These are phyloP conservation scores for Cryptococcus sp. DNA, from an alignment of 1,284 basidiomycete genomes.

Conservation along the genomic window DNA sequence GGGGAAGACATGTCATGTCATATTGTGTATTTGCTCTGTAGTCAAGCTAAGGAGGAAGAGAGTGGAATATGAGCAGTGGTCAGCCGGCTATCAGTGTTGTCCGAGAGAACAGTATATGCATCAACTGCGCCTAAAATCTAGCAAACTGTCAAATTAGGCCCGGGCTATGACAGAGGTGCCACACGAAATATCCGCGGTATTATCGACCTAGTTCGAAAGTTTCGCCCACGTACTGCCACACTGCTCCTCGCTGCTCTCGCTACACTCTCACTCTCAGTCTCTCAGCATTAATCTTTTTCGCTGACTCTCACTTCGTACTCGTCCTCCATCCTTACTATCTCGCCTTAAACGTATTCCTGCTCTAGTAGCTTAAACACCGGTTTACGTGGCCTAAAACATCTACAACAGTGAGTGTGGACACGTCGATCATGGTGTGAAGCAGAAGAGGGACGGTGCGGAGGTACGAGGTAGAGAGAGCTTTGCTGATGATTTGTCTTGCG, in stretches of 20 bases:
- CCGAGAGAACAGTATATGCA: not conserved
- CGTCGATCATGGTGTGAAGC: too few species aligned
- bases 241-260: not conserved
- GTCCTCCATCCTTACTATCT: too few species aligned
- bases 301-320: not conserved
- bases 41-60: not conserved
- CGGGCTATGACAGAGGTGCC: not conserved
- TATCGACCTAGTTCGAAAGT: too few species aligned
- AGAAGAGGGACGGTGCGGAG: too few species aligned
- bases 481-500: too few species aligned
- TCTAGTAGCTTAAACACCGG: constrained; percentile 51
- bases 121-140: not conserved
- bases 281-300: not conserved
- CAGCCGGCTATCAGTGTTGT: not conserved
- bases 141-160: not conserved
- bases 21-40: too few species aligned
- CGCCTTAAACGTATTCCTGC: constrained; percentile 37
- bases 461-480: too few species aligned
- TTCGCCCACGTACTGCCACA: not conserved
- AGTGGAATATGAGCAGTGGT: not conserved
- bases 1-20: not conserved
- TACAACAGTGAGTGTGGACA: constrained; percentile 23
- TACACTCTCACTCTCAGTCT: not conserved
- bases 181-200: too few species aligned
- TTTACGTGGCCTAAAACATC: constrained; percentile 42